Percentiles rank a stretch among this genome's conserved stretches.
Evolutionary conservation across 1,139 yeast species (phyloP).

Genomic region (Pichia sp.): DNA sequence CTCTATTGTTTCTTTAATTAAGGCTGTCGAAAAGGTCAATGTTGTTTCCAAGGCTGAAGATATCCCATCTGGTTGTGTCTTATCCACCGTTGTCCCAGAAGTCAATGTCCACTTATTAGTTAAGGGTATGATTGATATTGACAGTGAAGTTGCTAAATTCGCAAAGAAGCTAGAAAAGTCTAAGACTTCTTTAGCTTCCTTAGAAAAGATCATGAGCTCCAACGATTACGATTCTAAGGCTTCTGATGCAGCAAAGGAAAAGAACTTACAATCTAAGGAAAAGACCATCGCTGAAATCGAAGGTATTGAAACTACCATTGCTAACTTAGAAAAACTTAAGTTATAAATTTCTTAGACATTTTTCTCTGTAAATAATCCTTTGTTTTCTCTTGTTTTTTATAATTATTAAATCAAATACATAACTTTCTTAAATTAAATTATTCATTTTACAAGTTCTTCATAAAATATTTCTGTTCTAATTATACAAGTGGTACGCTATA

Average conservation of each 20-base stretch:
- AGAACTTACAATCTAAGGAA: slow-evolving; percentile 67
- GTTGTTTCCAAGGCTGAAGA: slow-evolving; percentile 54
- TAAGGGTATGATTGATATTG: slow-evolving; percentile 92
- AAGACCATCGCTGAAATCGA: slow-evolving; percentile 81
- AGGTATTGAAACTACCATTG: slow-evolving; percentile 77
- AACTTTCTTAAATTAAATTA: too few species aligned
- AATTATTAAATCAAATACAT: too few species aligned
- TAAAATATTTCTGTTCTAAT: too few species aligned
- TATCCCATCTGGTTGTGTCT: slow-evolving; percentile 91
- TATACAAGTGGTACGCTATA: too few species aligned
- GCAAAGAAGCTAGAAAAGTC: slow-evolving; percentile 66
- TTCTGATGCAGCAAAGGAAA: slow-evolving; percentile 74
- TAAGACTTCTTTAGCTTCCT: slow-evolving; percentile 44
- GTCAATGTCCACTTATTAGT: slow-evolving; percentile 88
- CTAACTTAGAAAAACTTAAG: slow-evolving; percentile 70
- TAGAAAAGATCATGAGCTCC: slow-evolving; percentile 63
- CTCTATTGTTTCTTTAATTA: slow-evolving; percentile 85
- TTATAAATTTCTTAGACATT: slow-evolving; percentile 37
- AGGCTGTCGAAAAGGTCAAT: slow-evolving; percentile 75
- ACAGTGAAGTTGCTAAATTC: slow-evolving; percentile 85
- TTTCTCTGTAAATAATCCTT: background rate
- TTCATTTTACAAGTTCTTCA: too few species aligned
- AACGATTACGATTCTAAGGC: slow-evolving; percentile 89
- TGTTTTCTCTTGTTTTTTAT: background rate
- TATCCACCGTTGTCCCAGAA: slow-evolving; percentile 74